These are phyloP conservation scores for Aristolochia contorta DNA, from an alignment of 164 flowering plant genomes.

Conservation along the genomic window DNA sequence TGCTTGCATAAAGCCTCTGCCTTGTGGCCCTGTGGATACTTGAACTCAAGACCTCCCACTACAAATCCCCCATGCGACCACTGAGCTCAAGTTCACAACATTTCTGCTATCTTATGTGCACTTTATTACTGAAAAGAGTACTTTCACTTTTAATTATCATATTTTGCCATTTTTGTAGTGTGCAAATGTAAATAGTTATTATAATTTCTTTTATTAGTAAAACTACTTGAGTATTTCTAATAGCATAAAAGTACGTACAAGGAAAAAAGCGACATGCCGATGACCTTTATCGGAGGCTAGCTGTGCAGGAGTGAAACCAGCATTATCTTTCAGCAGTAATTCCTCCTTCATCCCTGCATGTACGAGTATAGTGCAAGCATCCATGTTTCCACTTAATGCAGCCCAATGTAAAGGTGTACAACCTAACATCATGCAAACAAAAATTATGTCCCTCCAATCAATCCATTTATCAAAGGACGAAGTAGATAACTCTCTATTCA, in stretches of 20 bases:
- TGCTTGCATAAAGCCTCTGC: no score
- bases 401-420: constrained; percentile 99
- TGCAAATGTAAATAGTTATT: no score
- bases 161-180: no score
- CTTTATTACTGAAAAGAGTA: no score
- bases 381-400: constrained; percentile 70
- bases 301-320: constrained; percentile 76
- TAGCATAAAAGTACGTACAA: constrained; percentile 46
- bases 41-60: no score
- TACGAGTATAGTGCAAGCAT: constrained; percentile 79
- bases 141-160: no score
- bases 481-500: background rate
- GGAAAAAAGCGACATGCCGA: constrained; percentile 69
- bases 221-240: no score
- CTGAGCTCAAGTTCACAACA: no score
- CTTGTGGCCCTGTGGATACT: no score
- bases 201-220: no score
- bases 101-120: no score
- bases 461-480: background rate
- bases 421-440: constrained; percentile 32
- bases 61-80: no score
- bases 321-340: constrained; percentile 65
- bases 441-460: background rate
- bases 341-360: constrained; percentile 79
- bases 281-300: constrained; percentile 96